Evolutionary conservation across 345 rosid genomes (phyloP).

Genomic region (Eucalyptus pumila): DNA sequence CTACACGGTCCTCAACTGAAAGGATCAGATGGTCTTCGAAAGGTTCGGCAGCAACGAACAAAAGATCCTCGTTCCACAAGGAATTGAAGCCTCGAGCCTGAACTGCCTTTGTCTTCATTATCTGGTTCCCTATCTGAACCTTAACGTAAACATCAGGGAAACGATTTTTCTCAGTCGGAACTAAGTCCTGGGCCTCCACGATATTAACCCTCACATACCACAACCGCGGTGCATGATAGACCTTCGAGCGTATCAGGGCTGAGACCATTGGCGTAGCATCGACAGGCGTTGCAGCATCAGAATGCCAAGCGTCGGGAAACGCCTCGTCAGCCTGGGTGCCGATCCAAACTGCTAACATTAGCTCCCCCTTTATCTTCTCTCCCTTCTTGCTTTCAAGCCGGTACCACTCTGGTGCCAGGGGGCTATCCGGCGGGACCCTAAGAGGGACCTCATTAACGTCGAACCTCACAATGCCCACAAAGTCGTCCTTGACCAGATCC

Average conservation of each 20-base stretch:
- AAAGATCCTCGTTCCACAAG: conserved; percentile 92
- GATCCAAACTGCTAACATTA: conserved; percentile 98
- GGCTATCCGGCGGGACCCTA: conserved; percentile 97
- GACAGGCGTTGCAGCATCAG: conserved; percentile 81
- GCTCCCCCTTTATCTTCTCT: conserved; percentile 74
- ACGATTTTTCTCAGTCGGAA: conserved; percentile 58
- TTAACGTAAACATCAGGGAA: conserved; percentile 87
- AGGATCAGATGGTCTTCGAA: conserved; percentile 80
- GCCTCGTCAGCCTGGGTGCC: conserved; percentile 99
- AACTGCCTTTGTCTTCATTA: conserved; percentile 62
- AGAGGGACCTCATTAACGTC: conserved; percentile 81
- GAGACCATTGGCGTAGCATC: conserved; percentile 45
- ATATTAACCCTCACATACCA: conserved; percentile 94
- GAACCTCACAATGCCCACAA: conserved; percentile 71
- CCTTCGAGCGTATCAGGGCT: conserved; percentile 73
- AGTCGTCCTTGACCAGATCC: conserved; percentile 80
- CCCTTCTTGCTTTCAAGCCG: conserved; percentile 79
- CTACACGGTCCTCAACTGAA: conserved; percentile 76
- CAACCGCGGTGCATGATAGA: conserved; percentile 80
- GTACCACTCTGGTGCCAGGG: conserved; percentile 97
- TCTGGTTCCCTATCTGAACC: conserved; percentile 71
- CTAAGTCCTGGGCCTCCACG: conserved; percentile 88
- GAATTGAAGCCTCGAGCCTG: conserved; percentile 71
- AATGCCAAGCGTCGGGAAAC: conserved; percentile 98
- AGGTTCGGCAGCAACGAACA: conserved; percentile 88